These are phyloP conservation scores for Pontederia crassipes DNA, from an alignment of 176 grass and related monocot genomes.

Conservation along the genomic window DNA sequence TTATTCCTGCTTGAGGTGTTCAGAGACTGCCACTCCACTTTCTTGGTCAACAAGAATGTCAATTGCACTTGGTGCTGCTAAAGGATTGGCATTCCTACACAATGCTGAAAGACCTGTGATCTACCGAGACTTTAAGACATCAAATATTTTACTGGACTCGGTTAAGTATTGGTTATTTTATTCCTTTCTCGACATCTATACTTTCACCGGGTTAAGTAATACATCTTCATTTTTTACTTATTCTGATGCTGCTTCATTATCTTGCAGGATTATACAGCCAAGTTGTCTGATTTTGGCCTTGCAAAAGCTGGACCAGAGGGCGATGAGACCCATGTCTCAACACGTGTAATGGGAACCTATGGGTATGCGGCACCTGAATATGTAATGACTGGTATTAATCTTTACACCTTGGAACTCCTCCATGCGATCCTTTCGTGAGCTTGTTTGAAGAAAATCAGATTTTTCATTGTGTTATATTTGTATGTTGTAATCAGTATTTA, in stretches of 20 bases:
- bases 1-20: constrained; percentile 10
- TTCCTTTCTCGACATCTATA: constrained; percentile 8
- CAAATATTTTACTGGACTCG: constrained; percentile 98
- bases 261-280: constrained; percentile 83
- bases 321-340: constrained; percentile 98
- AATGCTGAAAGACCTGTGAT: constrained; percentile 87
- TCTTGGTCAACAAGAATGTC: constrained; percentile 96
- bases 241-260: constrained; percentile 25
- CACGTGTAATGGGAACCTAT: constrained; percentile 94
- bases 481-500: too few relatives aligned
- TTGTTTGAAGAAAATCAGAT: constrained; percentile 14
- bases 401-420: background rate
- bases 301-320: constrained; percentile 96
- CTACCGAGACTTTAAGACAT: constrained; percentile 99
- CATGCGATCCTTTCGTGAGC: background rate
- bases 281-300: constrained; percentile 94
- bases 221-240: constrained; percentile 18
- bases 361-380: constrained; percentile 99
- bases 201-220: background rate
- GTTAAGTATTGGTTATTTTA: constrained; percentile 28
- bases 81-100: constrained; percentile 93
- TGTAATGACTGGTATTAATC: constrained; percentile 88
- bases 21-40: constrained; percentile 71
- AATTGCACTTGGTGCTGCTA: constrained; percentile 90
- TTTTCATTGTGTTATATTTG: constrained; percentile 3